A percentile compares a stretch with the other conserved stretches of the same genome.
Conservation (phyloP, 306 rosid species). For the Vigna unguiculata region DNA sequence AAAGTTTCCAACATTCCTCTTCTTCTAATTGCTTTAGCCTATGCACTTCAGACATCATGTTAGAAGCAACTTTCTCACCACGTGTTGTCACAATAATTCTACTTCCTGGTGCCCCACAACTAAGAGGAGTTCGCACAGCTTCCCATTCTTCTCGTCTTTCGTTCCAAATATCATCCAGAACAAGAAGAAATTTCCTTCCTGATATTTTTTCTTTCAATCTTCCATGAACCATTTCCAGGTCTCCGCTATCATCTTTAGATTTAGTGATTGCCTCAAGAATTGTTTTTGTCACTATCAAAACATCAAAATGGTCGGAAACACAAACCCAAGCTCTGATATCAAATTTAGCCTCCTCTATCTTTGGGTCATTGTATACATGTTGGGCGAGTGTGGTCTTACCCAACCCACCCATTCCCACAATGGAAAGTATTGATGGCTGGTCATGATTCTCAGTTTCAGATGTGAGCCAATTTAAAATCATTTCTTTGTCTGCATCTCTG, state of each 20-base stretch:
- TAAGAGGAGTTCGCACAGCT: neutral
- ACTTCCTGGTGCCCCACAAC: neutral
- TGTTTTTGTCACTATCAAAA: too few species aligned
- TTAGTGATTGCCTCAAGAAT: too few species aligned
- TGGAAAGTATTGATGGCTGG: neutral
- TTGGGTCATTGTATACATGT: conserved; percentile 1
- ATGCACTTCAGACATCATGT: too few species aligned
- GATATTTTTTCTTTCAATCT: neutral
- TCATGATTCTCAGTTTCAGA: neutral
- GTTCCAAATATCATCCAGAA: neutral
- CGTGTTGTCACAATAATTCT: conserved; percentile 17
- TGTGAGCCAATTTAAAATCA: neutral
- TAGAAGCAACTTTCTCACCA: neutral
- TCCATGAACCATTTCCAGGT: too few species aligned
- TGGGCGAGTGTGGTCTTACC: conserved; percentile 3
- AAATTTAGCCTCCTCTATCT: neutral
- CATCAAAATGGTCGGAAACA: neutral
- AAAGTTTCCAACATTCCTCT: too few species aligned
- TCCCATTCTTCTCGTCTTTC: neutral
- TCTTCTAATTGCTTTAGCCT: too few species aligned
- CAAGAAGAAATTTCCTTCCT: neutral
- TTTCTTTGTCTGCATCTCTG: neutral
- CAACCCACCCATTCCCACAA: neutral
- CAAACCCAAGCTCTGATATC: neutral
- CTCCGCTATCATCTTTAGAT: too few species aligned